Evolutionary conservation across 306 rosid species (phyloP).

Genomic region (Urtica urens): DNA sequence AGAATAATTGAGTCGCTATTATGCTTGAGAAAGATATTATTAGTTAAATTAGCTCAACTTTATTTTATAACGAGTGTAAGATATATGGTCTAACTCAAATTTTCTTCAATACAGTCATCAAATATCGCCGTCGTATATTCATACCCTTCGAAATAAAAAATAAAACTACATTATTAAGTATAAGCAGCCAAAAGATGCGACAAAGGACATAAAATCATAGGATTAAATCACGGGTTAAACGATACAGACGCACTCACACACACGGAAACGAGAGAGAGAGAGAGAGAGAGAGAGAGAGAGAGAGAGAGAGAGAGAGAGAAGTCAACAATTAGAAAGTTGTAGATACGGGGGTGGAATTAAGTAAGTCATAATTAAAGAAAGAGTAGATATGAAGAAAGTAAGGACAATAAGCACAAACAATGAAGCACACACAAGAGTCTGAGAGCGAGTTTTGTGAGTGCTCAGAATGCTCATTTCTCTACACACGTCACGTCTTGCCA

Average conservation of each 20-base stretch:
- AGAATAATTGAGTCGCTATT: too few relatives aligned
- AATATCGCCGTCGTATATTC: neutral
- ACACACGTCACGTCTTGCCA: slow-evolving; percentile 24
- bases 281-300: neutral
- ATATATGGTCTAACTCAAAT: too few relatives aligned
- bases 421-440: neutral
- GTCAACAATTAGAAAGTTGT: too few relatives aligned
- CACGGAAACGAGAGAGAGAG: neutral
- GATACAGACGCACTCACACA: neutral
- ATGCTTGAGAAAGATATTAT: too few relatives aligned
- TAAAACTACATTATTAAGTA: neutral
- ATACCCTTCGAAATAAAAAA: neutral
- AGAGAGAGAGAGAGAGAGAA: too few relatives aligned
- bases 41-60: too few relatives aligned
- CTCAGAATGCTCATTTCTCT: slow-evolving; percentile 4
- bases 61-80: too few relatives aligned
- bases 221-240: neutral
- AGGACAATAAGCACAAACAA: neutral
- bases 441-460: neutral
- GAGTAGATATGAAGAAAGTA: too few relatives aligned
- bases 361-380: too few relatives aligned
- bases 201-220: neutral
- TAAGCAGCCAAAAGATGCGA: neutral
- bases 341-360: too few relatives aligned
- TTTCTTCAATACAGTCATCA: too few relatives aligned